Conservation (phyloP, 805 yeast genomes). For the Zygosaccharomyces siamensis region DNA sequence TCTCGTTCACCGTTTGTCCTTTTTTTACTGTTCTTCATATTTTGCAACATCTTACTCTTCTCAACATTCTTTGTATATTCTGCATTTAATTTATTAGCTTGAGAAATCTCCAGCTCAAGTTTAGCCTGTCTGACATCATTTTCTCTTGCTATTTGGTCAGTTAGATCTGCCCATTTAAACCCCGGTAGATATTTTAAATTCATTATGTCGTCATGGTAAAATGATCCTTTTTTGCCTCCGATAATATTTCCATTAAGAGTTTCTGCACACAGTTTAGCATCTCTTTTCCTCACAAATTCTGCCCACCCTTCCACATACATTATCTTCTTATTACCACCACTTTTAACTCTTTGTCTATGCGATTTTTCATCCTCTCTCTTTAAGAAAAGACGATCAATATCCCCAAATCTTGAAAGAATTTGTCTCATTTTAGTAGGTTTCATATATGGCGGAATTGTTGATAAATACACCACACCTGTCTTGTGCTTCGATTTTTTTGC, state of each 20-base stretch:
- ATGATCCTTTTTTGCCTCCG: conserved; percentile 89
- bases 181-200: conserved; percentile 85
- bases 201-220: conserved; percentile 90
- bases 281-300: conserved; percentile 75
- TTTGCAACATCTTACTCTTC: conserved; percentile 71
- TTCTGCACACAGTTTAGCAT: conserved; percentile 82
- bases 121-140: conserved; percentile 84
- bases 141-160: conserved; percentile 88
- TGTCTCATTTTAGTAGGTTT: conserved; percentile 88
- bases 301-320: conserved; percentile 96
- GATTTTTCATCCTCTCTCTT: conserved; percentile 75
- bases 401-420: conserved; percentile 75
- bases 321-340: conserved; percentile 88
- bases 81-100: conserved; percentile 82
- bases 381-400: conserved; percentile 77
- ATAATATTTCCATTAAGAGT: conserved; percentile 83
- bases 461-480: conserved; percentile 90
- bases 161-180: conserved; percentile 92
- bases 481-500: conserved; percentile 52
- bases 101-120: conserved; percentile 81
- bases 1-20: conserved; percentile 13
- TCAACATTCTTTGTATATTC: conserved; percentile 80
- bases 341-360: conserved; percentile 63
- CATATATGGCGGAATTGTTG: conserved; percentile 94
- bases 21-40: conserved; percentile 43